phyloP scores from a whole-genome alignment of 441 rosid genomes.

The Gossypium davidsonii region DNA sequence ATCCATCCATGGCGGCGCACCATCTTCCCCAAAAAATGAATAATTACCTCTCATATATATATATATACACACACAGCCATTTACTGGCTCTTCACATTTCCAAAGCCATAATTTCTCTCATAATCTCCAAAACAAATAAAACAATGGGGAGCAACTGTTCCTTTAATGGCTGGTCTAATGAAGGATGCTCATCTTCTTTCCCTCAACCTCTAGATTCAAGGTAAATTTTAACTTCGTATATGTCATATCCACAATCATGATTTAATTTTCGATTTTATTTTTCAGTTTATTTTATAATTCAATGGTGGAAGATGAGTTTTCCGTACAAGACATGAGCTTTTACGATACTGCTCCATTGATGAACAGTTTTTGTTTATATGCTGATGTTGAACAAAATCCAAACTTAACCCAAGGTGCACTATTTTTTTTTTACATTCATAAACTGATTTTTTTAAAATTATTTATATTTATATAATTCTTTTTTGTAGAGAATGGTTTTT shows the following conservation, averaged over 20 bases:
- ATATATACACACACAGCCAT: not conserved
- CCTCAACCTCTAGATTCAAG: not conserved
- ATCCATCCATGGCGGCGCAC: slow-evolving; percentile 13
- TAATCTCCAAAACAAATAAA: not conserved
- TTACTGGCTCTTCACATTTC: not conserved
- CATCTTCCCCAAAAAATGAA: not conserved
- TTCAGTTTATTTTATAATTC: not conserved
- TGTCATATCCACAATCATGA: not conserved
- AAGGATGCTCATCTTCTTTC: not conserved
- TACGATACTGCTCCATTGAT: slow-evolving; percentile 13
- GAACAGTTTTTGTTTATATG: not conserved
- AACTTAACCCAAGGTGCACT: slow-evolving; percentile 26
- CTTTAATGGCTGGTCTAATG: not conserved
- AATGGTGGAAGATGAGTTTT: slow-evolving; percentile 3
- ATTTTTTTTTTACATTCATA: not conserved
- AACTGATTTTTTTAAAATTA: not conserved
- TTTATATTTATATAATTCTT: not conserved
- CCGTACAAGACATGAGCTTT: slow-evolving; percentile 7
- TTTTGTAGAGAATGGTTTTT: not conserved
- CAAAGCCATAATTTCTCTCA: not conserved
- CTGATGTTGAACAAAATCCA: slow-evolving; percentile 2
- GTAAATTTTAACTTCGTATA: not conserved
- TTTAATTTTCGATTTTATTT: not conserved
- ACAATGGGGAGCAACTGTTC: not conserved
- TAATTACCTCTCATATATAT: not conserved